Evolutionary conservation across 768 basidiomycete species (phyloP), one percentile per base, ranked within the genome.

Genomic region (Rhodotorula babjevae): DNA sequence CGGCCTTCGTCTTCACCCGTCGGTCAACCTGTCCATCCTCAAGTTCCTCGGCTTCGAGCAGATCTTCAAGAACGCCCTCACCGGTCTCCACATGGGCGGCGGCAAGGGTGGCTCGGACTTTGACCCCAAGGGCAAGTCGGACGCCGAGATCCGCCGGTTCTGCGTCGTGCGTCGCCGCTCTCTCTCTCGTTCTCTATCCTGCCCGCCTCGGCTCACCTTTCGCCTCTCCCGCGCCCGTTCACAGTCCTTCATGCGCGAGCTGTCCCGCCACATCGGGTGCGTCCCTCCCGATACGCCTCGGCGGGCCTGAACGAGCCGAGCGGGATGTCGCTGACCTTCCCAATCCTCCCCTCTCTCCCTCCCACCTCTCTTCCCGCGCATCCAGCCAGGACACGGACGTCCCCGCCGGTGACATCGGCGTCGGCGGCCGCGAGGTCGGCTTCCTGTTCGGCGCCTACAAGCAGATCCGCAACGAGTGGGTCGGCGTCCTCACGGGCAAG

Each of bases 21-120:
- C 87, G 64, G 89, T 90, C 82, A 90, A 89, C 83, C 85, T 90
- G 52, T 88, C 87, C 77, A 89, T 90, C 83, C 85, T 90, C 81
- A 90, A 90, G 80, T 90, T 90, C 87, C 85, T 90, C 75, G 89
- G 89, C 58, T 89, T 89, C 82, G 89, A 90, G 82, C 89, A 90
- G 81, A 70, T 72, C 65, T 89, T 89, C 86, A 89, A 89, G 82
- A 89, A 90, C 82, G 89, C 89, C 50, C 84, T 90, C 40, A 90
- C 89, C 23, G 89, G 89, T 46, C 83, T 89, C 66, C 86, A 83
- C 82, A 90, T 90, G 88, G 89, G 89, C 76, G 89, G 89, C 75
- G 89, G 87, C 71, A 90, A 90, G 83, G 89, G 89, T 82, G 89
- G 89, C 52, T 85, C 85, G 66, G 89, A 90, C 83, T 90, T 90